phyloP scores from a whole-genome alignment of 257 asterid genomes.

The Scutellaria galericulata region DNA sequence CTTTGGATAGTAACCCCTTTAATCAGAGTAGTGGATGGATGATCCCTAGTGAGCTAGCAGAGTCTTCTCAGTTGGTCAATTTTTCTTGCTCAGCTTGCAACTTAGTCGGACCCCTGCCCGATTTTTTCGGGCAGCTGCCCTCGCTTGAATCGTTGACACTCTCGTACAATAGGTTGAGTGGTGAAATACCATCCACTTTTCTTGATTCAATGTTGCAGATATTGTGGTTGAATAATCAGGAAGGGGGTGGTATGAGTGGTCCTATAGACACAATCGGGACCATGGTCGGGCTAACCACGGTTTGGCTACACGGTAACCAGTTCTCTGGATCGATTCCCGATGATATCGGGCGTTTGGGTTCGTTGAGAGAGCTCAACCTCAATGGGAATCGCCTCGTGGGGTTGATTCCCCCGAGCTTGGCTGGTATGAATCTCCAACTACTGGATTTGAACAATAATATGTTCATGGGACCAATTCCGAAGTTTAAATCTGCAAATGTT shows the following conservation, averaged over 20 bases:
- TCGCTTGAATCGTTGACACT: slow-evolving; percentile 55
- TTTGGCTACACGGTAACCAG: slow-evolving; percentile 80
- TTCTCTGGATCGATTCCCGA: slow-evolving; percentile 73
- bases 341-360: slow-evolving; percentile 58
- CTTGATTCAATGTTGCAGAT: slow-evolving; percentile 61
- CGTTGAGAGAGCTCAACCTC: slow-evolving; percentile 59
- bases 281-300: slow-evolving; percentile 56
- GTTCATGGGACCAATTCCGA: slow-evolving; percentile 84
- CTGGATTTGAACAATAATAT: slow-evolving; percentile 76
- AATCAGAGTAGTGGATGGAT: slow-evolving; percentile 72
- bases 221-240: slow-evolving; percentile 82
- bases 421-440: slow-evolving; percentile 46
- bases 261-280: slow-evolving; percentile 54
- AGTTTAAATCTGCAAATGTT: slow-evolving; percentile 54
- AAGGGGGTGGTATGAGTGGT: slow-evolving; percentile 61
- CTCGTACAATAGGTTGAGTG: slow-evolving; percentile 60
- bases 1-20: slow-evolving; percentile 74
- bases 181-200: slow-evolving; percentile 59
- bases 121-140: slow-evolving; percentile 64
- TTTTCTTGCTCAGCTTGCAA: slow-evolving; percentile 75
- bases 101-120: slow-evolving; percentile 72
- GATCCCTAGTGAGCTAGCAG: slow-evolving; percentile 59
- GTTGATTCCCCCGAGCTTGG: slow-evolving; percentile 62
- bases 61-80: slow-evolving; percentile 63
- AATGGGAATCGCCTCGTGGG: slow-evolving; percentile 72